Conservation (phyloP, 345 rosid genomes). For the Viola odorata region DNA sequence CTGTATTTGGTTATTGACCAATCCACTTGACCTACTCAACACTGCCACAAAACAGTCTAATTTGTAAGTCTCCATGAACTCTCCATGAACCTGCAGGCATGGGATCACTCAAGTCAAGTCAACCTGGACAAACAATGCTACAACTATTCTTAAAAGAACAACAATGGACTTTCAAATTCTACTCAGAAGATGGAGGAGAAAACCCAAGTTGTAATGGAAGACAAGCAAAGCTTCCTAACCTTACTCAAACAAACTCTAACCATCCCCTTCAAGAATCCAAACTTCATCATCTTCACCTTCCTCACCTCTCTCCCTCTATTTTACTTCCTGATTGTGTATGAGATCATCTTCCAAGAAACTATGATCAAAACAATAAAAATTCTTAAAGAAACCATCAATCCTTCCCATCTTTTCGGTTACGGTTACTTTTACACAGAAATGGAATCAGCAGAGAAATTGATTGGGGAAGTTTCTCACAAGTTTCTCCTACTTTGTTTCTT, state of each 20-base stretch:
- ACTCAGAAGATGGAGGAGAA: too few relatives aligned
- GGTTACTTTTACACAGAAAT: too few relatives aligned
- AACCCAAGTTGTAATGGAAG: neutral
- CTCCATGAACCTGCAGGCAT: too few relatives aligned
- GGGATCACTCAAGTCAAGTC: too few relatives aligned
- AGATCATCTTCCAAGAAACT: conserved; percentile 20
- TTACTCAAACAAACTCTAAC: conserved; percentile 16
- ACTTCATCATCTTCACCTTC: conserved; percentile 21
- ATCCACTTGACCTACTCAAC: too few relatives aligned
- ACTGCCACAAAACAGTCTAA: too few relatives aligned
- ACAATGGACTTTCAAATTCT: too few relatives aligned
- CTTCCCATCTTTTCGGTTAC: neutral
- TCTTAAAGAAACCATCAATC: neutral
- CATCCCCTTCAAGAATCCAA: conserved; percentile 18
- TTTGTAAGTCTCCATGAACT: too few relatives aligned
- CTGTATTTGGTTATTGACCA: too few relatives aligned
- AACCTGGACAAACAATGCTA: too few relatives aligned
- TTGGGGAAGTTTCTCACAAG: neutral
- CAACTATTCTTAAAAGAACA: too few relatives aligned
- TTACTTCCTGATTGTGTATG: conserved; percentile 17
- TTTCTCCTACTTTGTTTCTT: neutral
- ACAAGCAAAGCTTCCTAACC: conserved; percentile 15
- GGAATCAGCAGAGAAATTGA: neutral
- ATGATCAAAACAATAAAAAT: neutral
- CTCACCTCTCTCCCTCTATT: conserved; percentile 26